Base-by-base conservation (phyloP, 2,329 filamentous ascomycete species). In the Xylaria sp. region DNA sequence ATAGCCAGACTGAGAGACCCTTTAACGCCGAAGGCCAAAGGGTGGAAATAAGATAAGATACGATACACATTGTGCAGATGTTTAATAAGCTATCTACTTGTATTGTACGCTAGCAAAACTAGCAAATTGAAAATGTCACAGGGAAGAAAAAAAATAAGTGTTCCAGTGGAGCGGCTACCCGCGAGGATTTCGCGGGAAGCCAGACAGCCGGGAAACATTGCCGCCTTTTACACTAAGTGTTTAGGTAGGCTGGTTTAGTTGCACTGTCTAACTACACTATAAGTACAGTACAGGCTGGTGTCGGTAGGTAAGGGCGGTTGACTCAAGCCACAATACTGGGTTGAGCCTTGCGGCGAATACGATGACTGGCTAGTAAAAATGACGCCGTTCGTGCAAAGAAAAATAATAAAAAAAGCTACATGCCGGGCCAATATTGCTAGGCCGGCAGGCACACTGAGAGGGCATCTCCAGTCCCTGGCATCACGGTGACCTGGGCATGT, bases 21-120 rank as follows among this genome's bases (percentile, higher is more conserved):
- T 46, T 43, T 61, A 60, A 55, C 38, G 19, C 58, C 58, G 58
- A 57, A n/a, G 37, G 15, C 17, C 25, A n/a, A 41, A 60, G 58
- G 52, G n/a, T n/a, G n/a, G n/a, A n/a, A n/a, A n/a, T n/a, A n/a
- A 55, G 49, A 48, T 61, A 54, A 49, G 29, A 33, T 27, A 35
- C 21, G 46, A 35, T 35, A 13, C 13, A 35, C n/a, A n/a, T n/a
- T n/a, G n/a, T n/a, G n/a, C n/a, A n/a, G n/a, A n/a, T n/a, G n/a
- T n/a, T n/a, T n/a, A 35, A n/a, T 7, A 47, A n/a, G 21, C 21
- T 11, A n/a, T 15, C n/a, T 43, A n/a, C 4, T 3, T 11, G 11
- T 6, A 33, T 6, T 2, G 4, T 31, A 31, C 49, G 23, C 10
- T 31, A 53, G 13, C 38, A 11, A 35, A 15, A 33, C 17, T 46